Base-by-base conservation (phyloP, 129 eudicot genomes). In the Helianthus tuberosus region DNA sequence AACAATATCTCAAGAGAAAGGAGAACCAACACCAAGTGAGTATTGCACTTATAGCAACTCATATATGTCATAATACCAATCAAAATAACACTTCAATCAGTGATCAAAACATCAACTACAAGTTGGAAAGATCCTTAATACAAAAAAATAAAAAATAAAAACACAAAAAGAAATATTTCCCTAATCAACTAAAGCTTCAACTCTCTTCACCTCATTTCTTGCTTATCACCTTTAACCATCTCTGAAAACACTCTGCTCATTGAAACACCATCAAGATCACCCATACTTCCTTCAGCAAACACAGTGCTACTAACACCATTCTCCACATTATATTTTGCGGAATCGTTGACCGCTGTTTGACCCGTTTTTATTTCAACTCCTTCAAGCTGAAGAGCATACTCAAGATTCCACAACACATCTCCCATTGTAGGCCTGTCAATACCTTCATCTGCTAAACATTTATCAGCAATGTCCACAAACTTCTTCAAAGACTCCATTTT, bases 201-300 rank as follows among this genome's bases (percentile, higher is more conserved):
- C 36, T 25, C 25, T 16, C 5, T 57, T 78, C 35, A 84, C 81
- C 85, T 77, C 85, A 80, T 82, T 47, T 84, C 93, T 74, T 79
- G 66, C 12, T 78, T 49, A 29, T 78, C 82, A 81, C 80, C 82
- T 81, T 73, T 86, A 59, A 81, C 84, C 96, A 89, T 84, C 55
- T 86, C 66, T 2, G 92, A 86, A 75, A 89, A 89, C 58, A 89
- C 96, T 55, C 66, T 84, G 66, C 86, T 86, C 89, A 86, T 84
- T 20, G 96, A 89, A 73, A 77, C 76, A 72, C 84, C 89, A 69
- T 69, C 89, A 77, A 89, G 64, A 73, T 89, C 89, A 60, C 80
- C 88, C 5, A 79, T 48, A 79, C 91, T 84, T 73, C 83, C 92
- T 73, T 77, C 68, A 70, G 77, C 80, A 60, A 64, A 70, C 72